phyloP scores from a whole-genome alignment of 2,329 filamentous ascomycete species.

The Talaromyces funiculosus region DNA sequence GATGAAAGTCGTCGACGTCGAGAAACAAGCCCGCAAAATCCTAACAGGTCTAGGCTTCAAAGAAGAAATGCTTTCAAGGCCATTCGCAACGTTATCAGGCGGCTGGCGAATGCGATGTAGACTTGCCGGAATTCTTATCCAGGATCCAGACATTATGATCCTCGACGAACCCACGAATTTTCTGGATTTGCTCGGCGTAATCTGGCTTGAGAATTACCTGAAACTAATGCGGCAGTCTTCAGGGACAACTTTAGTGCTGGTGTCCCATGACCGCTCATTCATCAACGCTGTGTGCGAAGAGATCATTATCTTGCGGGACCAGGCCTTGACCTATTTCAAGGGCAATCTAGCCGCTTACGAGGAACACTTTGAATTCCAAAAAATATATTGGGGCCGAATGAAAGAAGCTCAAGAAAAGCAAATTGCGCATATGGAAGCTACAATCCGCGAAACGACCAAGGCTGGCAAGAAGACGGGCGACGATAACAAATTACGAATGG shows the following conservation, averaged over 20 bases:
- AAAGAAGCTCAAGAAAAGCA: conserved; percentile 78
- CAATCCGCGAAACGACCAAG: conserved; percentile 67
- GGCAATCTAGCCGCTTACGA: conserved; percentile 71
- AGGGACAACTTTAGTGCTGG: conserved; percentile 63
- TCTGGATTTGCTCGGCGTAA: conserved; percentile 72
- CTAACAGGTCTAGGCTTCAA: conserved; percentile 68
- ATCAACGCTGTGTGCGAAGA: conserved; percentile 69
- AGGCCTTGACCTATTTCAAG: conserved; percentile 66
- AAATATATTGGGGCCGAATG: conserved; percentile 64
- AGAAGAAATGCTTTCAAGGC: conserved; percentile 53
- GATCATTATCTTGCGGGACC: conserved; percentile 68
- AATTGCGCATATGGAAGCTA: conserved; percentile 72
- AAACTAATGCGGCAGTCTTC: conserved; percentile 49
- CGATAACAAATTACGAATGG: conserved; percentile 79
- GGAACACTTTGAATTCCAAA: conserved; percentile 57
- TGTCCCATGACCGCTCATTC: conserved; percentile 82
- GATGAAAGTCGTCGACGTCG: conserved; percentile 56
- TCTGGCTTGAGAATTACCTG: conserved; percentile 76
- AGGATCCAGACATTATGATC: conserved; percentile 70
- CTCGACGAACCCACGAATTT: conserved; percentile 87
- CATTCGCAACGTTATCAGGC: conserved; percentile 64
- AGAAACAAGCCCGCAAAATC: conserved; percentile 60
- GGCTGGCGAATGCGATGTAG: conserved; percentile 69
- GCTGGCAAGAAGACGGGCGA: conserved; percentile 72
- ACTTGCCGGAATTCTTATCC: conserved; percentile 61